Evolutionary conservation across 495 filamentous ascomycete species (phyloP).

Genomic region (Parachaetomium inaequale): DNA sequence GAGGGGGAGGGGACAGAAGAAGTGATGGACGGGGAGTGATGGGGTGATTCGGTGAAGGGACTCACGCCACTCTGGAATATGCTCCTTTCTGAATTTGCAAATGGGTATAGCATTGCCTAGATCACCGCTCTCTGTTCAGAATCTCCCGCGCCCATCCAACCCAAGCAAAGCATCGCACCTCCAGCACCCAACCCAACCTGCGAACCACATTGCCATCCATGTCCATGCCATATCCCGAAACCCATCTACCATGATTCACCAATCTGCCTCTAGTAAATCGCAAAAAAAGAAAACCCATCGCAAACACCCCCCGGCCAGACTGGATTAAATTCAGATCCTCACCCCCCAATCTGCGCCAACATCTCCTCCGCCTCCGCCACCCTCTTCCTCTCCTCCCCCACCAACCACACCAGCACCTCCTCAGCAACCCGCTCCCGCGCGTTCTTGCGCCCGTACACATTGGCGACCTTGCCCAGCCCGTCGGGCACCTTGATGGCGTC

Average conservation of each 20-base stretch:
- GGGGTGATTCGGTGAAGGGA: neutral
- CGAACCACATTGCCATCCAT: neutral
- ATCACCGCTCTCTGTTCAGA: neutral
- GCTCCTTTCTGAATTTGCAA: neutral
- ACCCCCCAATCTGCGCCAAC: neutral
- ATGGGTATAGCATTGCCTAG: neutral
- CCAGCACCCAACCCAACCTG: neutral
- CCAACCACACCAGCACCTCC: conserved; percentile 25
- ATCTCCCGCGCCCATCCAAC: neutral
- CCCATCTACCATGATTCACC: neutral
- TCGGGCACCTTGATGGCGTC: conserved; percentile 22
- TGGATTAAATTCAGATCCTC: too few relatives aligned
- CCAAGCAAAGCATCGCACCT: neutral
- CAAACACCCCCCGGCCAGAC: neutral
- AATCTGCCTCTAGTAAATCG: neutral
- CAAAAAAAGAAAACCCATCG: neutral
- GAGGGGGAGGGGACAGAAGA: conserved; percentile 16
- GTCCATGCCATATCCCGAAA: neutral
- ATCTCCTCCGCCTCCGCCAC: conserved; percentile 6
- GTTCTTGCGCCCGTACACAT: conserved; percentile 25
- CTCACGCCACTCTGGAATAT: too few relatives aligned
- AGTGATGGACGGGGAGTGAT: neutral
- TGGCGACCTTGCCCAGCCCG: conserved; percentile 23
- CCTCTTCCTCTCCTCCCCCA: conserved; percentile 17
- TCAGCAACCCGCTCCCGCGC: conserved; percentile 35